Percentiles rank a stretch among this genome's conserved stretches.
Evolutionary conservation across 2,329 filamentous ascomycete genomes (phyloP).

Genomic region (Arachnopeziza araneosa): DNA sequence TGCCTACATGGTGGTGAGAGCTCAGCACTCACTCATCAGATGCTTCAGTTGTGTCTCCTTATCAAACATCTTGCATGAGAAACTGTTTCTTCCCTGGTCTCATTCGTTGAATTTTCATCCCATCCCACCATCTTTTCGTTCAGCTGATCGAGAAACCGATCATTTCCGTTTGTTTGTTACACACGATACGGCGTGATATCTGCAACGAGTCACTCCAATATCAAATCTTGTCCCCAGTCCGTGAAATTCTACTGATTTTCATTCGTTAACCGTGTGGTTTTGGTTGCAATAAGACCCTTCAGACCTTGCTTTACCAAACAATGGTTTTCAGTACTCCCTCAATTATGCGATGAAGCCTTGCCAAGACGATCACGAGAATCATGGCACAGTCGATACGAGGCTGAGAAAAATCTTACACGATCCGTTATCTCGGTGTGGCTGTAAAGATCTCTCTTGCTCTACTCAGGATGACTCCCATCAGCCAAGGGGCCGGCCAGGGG

Average conservation of each 20-base stretch:
- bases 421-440: too few species aligned
- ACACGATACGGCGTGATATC: not conserved
- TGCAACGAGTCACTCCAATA: not conserved
- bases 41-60: not conserved
- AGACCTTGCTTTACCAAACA: not conserved
- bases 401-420: not conserved
- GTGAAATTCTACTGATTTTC: not conserved
- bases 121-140: not conserved
- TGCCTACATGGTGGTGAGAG: not conserved
- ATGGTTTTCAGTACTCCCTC: not conserved
- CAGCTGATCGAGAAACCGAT: not conserved
- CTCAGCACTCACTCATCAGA: not conserved
- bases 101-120: not conserved
- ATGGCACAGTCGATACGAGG: not conserved
- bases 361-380: not conserved
- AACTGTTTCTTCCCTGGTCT: not conserved
- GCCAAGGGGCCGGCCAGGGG: not conserved
- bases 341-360: not conserved
- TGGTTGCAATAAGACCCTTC: not conserved
- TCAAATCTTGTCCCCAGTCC: not conserved
- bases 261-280: not conserved
- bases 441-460: not conserved
- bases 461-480: not conserved
- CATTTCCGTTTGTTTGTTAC: not conserved
- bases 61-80: not conserved